Evolutionary conservation across 352 stramenopile genomes (phyloP).

Genomic region (Phytophthora macrochlamydospora): DNA sequence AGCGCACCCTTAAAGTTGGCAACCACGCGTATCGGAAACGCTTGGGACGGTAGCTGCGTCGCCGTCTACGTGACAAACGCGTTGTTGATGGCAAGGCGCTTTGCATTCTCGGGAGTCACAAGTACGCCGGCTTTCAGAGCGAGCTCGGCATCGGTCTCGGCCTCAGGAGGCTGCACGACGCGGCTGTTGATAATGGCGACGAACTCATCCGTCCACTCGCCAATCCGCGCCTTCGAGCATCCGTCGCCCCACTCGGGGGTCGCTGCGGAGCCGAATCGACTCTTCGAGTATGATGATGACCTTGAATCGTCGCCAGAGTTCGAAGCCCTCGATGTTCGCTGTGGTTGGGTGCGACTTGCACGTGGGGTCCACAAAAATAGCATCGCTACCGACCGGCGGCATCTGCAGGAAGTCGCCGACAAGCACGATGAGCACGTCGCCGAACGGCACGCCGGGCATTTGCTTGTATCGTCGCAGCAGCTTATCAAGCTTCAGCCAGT

Average conservation of each 20-base stretch:
- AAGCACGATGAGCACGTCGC: background rate
- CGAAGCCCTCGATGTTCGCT: slow-evolving; percentile 8
- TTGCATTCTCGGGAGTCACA: slow-evolving; percentile 1
- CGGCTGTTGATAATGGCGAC: slow-evolving; percentile 9
- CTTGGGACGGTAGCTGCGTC: background rate
- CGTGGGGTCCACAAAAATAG: slow-evolving; percentile 1
- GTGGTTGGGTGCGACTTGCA: background rate
- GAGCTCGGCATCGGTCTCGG: background rate
- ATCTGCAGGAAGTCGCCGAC: slow-evolving; percentile 12
- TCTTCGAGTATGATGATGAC: slow-evolving; percentile 7
- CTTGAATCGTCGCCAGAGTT: slow-evolving; percentile 4
- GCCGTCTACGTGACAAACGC: slow-evolving; percentile 3
- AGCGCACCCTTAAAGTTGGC: slow-evolving; percentile 6
- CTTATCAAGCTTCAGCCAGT: slow-evolving; percentile 1
- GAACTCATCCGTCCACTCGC: slow-evolving; percentile 7
- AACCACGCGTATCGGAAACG: background rate
- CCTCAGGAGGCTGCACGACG: background rate
- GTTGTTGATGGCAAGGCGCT: slow-evolving; percentile 9
- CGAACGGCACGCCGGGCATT: background rate
- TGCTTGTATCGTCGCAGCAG: slow-evolving; percentile 7
- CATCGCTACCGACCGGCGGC: background rate
- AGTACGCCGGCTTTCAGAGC: background rate
- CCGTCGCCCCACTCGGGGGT: slow-evolving; percentile 5
- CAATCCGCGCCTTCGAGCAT: background rate
- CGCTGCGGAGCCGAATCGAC: slow-evolving; percentile 3